Conservation (phyloP, 2,329 filamentous ascomycete species). For the Talaromyces sp. region DNA sequence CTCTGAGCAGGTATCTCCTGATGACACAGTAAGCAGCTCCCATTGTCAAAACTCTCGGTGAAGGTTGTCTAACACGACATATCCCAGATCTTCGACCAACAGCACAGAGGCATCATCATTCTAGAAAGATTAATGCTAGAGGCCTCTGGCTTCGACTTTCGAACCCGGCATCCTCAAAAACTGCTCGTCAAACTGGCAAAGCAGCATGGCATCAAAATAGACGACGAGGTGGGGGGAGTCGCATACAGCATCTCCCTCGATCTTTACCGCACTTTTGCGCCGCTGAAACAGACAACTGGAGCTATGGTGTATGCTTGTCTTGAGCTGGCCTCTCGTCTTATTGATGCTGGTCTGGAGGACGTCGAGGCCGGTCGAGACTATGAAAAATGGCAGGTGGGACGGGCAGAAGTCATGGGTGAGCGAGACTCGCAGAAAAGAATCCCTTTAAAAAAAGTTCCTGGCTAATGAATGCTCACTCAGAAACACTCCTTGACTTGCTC, state of each 20-base stretch:
- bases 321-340: conserved; percentile 70
- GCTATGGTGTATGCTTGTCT: conserved; percentile 77
- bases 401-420: conserved; percentile 44
- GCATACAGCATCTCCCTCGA: conserved; percentile 83
- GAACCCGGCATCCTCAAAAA: conserved; percentile 80
- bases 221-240: conserved; percentile 52
- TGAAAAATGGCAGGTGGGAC: conserved; percentile 42
- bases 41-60: neutral
- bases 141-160: conserved; percentile 87
- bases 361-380: conserved; percentile 46
- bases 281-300: conserved; percentile 82
- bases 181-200: conserved; percentile 73
- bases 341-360: conserved; percentile 48
- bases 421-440: neutral
- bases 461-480: conserved; percentile 29
- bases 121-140: conserved; percentile 91
- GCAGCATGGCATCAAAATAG: conserved; percentile 49
- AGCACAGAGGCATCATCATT: conserved; percentile 75
- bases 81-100: conserved; percentile 68
- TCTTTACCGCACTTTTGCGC: conserved; percentile 86
- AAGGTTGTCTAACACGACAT: neutral
- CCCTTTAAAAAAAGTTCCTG: too few species aligned
- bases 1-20: conserved; percentile 64
- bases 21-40: conserved; percentile 63
- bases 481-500: conserved; percentile 83